Conservation (phyloP, 306 rosid genomes). For the Luffa aegyptiaca region DNA sequence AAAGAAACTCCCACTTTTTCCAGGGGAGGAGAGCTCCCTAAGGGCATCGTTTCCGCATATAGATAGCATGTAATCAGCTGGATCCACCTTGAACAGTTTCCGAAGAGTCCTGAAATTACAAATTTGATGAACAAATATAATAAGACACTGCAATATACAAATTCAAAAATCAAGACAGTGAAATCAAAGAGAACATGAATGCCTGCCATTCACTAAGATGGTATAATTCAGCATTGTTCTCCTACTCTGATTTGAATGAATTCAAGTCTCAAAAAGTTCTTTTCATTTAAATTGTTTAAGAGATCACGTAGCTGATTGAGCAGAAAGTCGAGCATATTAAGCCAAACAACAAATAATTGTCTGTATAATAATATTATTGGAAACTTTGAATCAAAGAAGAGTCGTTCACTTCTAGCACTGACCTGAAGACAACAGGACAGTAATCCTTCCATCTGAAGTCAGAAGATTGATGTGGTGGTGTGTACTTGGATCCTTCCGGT, state of each 20-base stretch:
- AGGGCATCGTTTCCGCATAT: constrained; percentile 92
- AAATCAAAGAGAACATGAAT: neutral
- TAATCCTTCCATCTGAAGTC: constrained; percentile 97
- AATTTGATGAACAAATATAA: neutral
- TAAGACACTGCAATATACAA: neutral
- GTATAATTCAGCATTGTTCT: neutral
- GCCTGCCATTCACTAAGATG: neutral
- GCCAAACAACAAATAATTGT: neutral
- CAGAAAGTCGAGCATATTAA: neutral
- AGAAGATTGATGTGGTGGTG: constrained; percentile 85
- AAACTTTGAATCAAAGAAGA: neutral
- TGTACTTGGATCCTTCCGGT: constrained; percentile 88
- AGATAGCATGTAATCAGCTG: constrained; percentile 97
- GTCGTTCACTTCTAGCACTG: constrained; percentile 10
- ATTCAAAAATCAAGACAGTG: neutral
- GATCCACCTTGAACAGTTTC: constrained; percentile 86
- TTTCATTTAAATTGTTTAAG: neutral
- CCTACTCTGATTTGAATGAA: neutral
- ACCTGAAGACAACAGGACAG: constrained; percentile 96
- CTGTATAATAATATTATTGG: neutral
- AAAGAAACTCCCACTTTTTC: constrained; percentile 96
- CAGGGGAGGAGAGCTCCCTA: constrained; percentile 91
- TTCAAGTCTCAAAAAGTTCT: neutral
- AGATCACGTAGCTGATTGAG: neutral
- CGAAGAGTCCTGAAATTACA: constrained; percentile 66